Percentiles rank a stretch among this genome's conserved stretches.
Conservation (phyloP, 1,284 basidiomycete genomes). For the Ceratobasidium sp. region DNA sequence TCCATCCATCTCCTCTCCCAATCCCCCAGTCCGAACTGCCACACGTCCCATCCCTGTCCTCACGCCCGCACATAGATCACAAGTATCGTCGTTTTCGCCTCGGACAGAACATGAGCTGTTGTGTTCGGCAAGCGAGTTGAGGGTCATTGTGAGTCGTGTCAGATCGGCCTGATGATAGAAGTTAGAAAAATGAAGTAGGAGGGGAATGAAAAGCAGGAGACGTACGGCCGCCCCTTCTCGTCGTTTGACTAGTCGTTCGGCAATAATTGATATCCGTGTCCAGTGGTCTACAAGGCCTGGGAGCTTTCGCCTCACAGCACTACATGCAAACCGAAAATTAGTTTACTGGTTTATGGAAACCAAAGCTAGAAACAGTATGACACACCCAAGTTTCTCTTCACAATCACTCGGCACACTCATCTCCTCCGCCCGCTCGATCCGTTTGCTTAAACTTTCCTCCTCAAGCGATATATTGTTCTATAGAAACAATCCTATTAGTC, state of each 20-base stretch:
- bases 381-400: constrained; percentile 87
- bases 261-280: constrained; percentile 87
- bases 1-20: constrained; percentile 83
- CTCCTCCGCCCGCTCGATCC: constrained; percentile 86
- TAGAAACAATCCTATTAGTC: no score
- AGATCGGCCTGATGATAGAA: constrained; percentile 75
- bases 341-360: constrained; percentile 9
- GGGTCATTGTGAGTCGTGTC: constrained; percentile 82
- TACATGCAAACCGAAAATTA: constrained; percentile 55
- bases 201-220: constrained; percentile 59
- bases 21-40: constrained; percentile 77
- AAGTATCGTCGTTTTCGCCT: constrained; percentile 66
- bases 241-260: constrained; percentile 88
- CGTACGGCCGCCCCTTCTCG: constrained; percentile 89
- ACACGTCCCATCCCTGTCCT: constrained; percentile 77
- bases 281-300: constrained; percentile 86
- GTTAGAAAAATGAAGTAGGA: not conserved
- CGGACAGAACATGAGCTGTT: constrained; percentile 84
- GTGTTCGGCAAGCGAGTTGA: constrained; percentile 83
- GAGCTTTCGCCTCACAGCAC: constrained; percentile 78
- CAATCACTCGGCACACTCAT: constrained; percentile 93
- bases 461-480: constrained; percentile 69
- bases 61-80: constrained; percentile 86
- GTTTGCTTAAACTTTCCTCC: constrained; percentile 87
- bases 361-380: constrained; percentile 46